phyloP scores from a whole-genome alignment of 139 green algal genomes.

The Deuterostichococcus epilithicus region DNA sequence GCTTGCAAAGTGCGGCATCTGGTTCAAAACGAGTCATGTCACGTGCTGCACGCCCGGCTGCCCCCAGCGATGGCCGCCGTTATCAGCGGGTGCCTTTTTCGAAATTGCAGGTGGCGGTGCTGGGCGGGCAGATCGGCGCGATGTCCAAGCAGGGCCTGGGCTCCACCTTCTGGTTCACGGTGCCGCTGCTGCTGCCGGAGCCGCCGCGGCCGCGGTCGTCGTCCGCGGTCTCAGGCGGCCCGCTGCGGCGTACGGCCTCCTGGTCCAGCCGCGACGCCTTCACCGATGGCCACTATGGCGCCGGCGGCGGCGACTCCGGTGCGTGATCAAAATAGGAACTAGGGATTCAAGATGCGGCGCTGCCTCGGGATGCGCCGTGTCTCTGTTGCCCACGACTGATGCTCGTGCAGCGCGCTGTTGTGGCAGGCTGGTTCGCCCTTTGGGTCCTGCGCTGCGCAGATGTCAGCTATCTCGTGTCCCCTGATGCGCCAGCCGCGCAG shows the following conservation, averaged over 20 bases:
- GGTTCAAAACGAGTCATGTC: no score
- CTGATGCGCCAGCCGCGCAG: no score
- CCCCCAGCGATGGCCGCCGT: no score
- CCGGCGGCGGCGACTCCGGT: constrained; percentile 1
- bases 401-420: background rate
- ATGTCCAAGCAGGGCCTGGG: constrained; percentile 47
- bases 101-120: constrained; percentile 44
- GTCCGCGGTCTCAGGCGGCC: background rate
- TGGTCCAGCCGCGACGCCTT: constrained; percentile 27
- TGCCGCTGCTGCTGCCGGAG: constrained; percentile 45
- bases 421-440: no score
- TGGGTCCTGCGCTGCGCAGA: no score
- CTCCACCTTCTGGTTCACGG: constrained; percentile 77
- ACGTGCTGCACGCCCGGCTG: no score
- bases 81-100: background rate
- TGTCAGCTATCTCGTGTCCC: no score
- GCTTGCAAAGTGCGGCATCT: no score
- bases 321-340: no score
- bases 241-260: constrained; percentile 15
- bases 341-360: no score
- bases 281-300: constrained; percentile 24
- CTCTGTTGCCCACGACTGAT: no score
- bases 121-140: constrained; percentile 73
- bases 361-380: no score
- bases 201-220: background rate